These are phyloP conservation scores for Boletus edulis DNA, from an alignment of 768 basidiomycete genomes.

Conservation along the genomic window DNA sequence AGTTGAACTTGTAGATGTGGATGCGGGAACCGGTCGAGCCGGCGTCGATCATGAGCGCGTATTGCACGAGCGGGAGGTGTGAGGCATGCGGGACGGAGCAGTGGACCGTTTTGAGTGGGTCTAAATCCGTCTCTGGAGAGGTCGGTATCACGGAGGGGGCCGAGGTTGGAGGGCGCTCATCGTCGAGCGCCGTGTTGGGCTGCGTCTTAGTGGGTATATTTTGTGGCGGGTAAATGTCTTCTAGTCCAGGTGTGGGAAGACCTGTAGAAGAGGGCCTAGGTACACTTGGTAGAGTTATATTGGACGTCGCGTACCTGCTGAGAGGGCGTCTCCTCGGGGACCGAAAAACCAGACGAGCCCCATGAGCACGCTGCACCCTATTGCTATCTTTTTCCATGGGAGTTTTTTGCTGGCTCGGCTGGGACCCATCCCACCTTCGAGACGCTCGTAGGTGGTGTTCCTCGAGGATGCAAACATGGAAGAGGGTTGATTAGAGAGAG, in stretches of 20 bases:
- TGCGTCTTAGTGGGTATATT: slow-evolving; percentile 12
- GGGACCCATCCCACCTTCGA: slow-evolving; percentile 61
- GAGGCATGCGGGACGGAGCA: slow-evolving; percentile 59
- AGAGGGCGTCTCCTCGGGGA: slow-evolving; percentile 34
- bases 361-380: slow-evolving; percentile 56
- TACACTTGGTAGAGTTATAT: neutral
- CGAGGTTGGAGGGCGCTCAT: neutral
- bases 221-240: slow-evolving; percentile 24
- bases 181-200: neutral
- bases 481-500: neutral
- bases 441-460: slow-evolving; percentile 52
- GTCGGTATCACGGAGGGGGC: slow-evolving; percentile 32
- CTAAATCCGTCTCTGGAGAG: slow-evolving; percentile 70
- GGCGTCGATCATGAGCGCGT: slow-evolving; percentile 96
- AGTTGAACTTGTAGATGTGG: slow-evolving; percentile 98
- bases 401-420: slow-evolving; percentile 34
- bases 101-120: slow-evolving; percentile 68
- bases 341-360: slow-evolving; percentile 67
- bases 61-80: slow-evolving; percentile 69
- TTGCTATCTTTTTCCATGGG: slow-evolving; percentile 66
- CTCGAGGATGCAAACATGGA: slow-evolving; percentile 35
- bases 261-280: slow-evolving; percentile 1
- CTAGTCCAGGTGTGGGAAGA: slow-evolving; percentile 15
- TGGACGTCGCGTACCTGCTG: slow-evolving; percentile 16
- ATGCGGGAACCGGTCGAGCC: slow-evolving; percentile 97